Percentiles rank a stretch among this genome's conserved stretches.
These are phyloP conservation scores for Leptographium procerum DNA, from an alignment of 2,329 filamentous ascomycete genomes.

Conservation along the genomic window DNA sequence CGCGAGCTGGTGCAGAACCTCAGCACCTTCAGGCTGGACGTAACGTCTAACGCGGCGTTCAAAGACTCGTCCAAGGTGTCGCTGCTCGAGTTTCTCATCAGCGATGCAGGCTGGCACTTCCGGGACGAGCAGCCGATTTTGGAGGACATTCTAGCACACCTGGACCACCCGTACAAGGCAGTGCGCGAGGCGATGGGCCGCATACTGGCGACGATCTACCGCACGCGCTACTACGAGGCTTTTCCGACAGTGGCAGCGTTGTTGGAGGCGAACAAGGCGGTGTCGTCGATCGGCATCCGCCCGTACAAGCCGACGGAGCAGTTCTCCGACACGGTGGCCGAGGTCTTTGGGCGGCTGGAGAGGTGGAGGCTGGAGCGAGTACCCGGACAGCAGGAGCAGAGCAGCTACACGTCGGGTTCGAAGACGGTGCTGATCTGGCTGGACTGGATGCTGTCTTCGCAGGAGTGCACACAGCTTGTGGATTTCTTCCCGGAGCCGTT, in stretches of 20 bases:
- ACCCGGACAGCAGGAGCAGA: slow-evolving; percentile 85
- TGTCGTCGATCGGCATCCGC: slow-evolving; percentile 71
- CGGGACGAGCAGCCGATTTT: slow-evolving; percentile 79
- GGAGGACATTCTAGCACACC: slow-evolving; percentile 76
- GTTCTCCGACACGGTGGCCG: slow-evolving; percentile 58
- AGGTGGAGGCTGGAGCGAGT: slow-evolving; percentile 75
- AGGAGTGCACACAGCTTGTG: slow-evolving; percentile 84
- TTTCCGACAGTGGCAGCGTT: slow-evolving; percentile 69
- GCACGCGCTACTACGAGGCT: slow-evolving; percentile 87
- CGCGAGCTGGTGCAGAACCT: slow-evolving; percentile 80
- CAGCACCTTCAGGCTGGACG: slow-evolving; percentile 77
- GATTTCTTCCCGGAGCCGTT: slow-evolving; percentile 84
- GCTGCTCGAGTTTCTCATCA: slow-evolving; percentile 76
- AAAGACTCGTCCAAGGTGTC: slow-evolving; percentile 97
- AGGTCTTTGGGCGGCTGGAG: slow-evolving; percentile 71
- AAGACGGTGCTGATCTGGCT: slow-evolving; percentile 96
- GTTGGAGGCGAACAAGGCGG: slow-evolving; percentile 64
- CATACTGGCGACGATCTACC: slow-evolving; percentile 77
- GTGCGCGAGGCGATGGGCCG: slow-evolving; percentile 91
- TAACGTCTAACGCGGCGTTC: slow-evolving; percentile 92
- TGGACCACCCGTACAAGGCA: slow-evolving; percentile 96
- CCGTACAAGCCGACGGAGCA: slow-evolving; percentile 72
- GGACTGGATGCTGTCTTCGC: slow-evolving; percentile 78
- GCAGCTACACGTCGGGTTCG: slow-evolving; percentile 86
- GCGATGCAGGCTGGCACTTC: slow-evolving; percentile 92